phyloP scores from a whole-genome alignment of 257 asterid species.

The Jaltomata sinuosa region DNA sequence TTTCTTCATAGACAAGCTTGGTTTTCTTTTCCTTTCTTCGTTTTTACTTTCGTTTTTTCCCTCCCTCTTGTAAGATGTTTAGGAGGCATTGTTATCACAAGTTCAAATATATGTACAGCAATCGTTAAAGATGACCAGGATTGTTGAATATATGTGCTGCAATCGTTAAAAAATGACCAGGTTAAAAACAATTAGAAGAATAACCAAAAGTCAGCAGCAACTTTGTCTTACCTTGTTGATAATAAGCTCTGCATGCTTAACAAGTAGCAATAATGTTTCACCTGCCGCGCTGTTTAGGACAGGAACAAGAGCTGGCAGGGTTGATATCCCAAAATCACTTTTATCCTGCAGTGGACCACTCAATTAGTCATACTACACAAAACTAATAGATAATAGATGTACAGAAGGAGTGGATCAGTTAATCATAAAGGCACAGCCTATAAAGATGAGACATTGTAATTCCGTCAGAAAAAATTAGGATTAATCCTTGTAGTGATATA shows the following conservation, averaged over 20 bases:
- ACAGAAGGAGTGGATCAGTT: not conserved
- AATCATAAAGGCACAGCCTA: not conserved
- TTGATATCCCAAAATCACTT: constrained; percentile 87
- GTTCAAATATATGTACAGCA: not conserved
- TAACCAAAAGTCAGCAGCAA: not conserved
- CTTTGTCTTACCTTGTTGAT: constrained; percentile 63
- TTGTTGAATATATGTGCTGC: not conserved
- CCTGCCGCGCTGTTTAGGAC: constrained; percentile 89
- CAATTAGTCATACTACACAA: not conserved
- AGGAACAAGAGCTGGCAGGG: constrained; percentile 96
- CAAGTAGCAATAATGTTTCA: constrained; percentile 86
- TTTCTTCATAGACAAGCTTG: not conserved
- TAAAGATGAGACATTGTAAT: not conserved
- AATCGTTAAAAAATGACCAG: not conserved
- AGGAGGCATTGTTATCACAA: not conserved
- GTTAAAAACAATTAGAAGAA: not conserved
- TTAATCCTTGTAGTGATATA: not conserved
- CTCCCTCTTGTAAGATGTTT: not conserved
- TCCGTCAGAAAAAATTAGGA: not conserved
- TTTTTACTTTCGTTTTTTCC: not conserved
- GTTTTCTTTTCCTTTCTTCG: not conserved
- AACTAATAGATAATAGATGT: not conserved
- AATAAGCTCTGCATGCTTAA: constrained; percentile 93
- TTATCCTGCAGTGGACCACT: constrained; percentile 57
- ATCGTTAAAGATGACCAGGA: not conserved